Evolutionary conservation across 2,329 filamentous ascomycete species (phyloP), one percentile per base, ranked within the genome.

Genomic region (Colletotrichum liaoningense): DNA sequence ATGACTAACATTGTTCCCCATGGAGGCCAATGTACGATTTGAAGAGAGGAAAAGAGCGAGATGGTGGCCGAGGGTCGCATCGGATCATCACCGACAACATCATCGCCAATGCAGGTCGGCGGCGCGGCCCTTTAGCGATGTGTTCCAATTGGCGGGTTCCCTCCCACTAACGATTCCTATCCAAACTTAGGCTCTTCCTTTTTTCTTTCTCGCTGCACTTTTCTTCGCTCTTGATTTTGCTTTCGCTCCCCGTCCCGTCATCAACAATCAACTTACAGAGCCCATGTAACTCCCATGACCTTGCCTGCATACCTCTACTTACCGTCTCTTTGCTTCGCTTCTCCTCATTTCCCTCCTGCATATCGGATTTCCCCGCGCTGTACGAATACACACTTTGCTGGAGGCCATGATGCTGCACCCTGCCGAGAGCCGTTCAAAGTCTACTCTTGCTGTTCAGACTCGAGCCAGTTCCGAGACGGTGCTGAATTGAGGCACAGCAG

Each of bases 51-150:
- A 19, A 28, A 56, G 14, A 35, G 33, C 24, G 28, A 28, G 22
- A 11, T 58, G 38, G 30, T n/a, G 24, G 5, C 42, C 69, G 35
- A 60, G 33, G 30, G 1, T 26, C 30, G 63, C 42, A 60, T 64
- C 70, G 66, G 66, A 73, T 73, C 60, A 69, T 60, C 66, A 35
- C 59, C 66, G 66, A 69, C 70, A 38, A 30, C 70, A 73, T 69
- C 66, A 63, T 42, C 28, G 59, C 38, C 70, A 56, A 69, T 73
- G 70, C 70, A 73, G 66, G 70, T 64, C 59, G 16, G 59, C 70
- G 66, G 66, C 70, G 59, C 66, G 70, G 30, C 54, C 66, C 9
- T 64, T 49, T 54, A 54, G 22, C 70, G 66, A 65, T 33, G 70
- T 42, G 26, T 49, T 30, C 66, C 59, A 55, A 73, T 73, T 73